Evolutionary conservation across 257 asterid genomes (phyloP).

Genomic region (Solanum tarijense): DNA sequence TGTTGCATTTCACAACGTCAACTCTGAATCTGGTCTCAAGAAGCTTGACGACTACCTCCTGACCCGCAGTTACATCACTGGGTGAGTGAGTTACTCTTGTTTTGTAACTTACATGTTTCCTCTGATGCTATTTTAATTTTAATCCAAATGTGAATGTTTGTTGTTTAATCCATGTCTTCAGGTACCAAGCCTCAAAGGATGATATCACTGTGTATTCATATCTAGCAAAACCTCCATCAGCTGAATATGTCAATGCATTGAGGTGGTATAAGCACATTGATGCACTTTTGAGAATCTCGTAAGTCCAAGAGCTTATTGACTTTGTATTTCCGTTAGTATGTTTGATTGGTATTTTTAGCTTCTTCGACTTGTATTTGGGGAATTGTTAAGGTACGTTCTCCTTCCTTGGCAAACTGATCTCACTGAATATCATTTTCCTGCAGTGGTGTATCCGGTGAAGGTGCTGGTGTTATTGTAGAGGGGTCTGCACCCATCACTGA

Average conservation of each 20-base stretch:
- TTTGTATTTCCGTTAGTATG: not conserved
- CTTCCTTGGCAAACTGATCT: not conserved
- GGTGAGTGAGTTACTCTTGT: constrained; percentile 40
- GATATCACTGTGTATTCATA: constrained; percentile 57
- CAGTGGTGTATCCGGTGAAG: constrained; percentile 74
- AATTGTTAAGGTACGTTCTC: not conserved
- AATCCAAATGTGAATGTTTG: not conserved
- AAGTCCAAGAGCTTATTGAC: constrained; percentile 3
- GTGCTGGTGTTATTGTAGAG: constrained; percentile 44
- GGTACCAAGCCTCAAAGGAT: constrained; percentile 84
- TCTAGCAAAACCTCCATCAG: constrained; percentile 47
- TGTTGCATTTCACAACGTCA: constrained; percentile 42
- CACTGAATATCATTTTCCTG: not conserved
- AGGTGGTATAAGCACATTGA: constrained; percentile 58
- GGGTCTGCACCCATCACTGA: constrained; percentile 38
- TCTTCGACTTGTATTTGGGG: not conserved
- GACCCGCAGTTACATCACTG: constrained; percentile 75
- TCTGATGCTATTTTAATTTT: not conserved
- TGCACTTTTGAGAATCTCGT: constrained; percentile 49
- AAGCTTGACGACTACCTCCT: constrained; percentile 87
- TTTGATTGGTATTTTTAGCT: not conserved
- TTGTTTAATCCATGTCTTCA: constrained; percentile 7
- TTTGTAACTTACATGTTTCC: not conserved
- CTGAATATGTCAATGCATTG: constrained; percentile 43
- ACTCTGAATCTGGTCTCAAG: constrained; percentile 58